Percentiles rank a stretch among this genome's conserved stretches.
These are phyloP conservation scores for Picea sitchensis DNA, from an alignment of 75 land plant species.

Conservation along the genomic window DNA sequence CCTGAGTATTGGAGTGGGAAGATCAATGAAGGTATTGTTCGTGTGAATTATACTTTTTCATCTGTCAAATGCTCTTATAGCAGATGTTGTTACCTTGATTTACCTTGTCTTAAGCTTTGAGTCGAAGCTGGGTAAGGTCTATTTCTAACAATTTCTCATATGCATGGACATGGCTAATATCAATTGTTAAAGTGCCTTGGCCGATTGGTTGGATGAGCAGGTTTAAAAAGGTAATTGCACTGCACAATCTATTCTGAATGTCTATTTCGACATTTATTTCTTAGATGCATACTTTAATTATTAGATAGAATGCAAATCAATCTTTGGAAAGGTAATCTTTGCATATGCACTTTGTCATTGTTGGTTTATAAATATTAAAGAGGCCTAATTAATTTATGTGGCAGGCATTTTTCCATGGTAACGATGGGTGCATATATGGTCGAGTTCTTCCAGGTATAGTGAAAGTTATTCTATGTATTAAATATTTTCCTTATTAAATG, in stretches of 20 bases:
- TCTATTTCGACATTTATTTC: not conserved
- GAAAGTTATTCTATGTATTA: not conserved
- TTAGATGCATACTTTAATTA: not conserved
- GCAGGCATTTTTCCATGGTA: slow-evolving; percentile 44
- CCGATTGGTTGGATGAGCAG: slow-evolving; percentile 43
- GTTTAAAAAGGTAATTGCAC: slow-evolving; percentile 45
- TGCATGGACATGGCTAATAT: not conserved
- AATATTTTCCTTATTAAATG: not conserved
- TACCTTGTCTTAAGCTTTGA: not conserved
- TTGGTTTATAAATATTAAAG: not conserved
- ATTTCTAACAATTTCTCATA: slow-evolving; percentile 2
- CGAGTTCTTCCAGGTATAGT: slow-evolving; percentile 34
- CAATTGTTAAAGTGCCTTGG: slow-evolving; percentile 29
- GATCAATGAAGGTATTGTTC: slow-evolving; percentile 52
- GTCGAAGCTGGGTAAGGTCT: not conserved
- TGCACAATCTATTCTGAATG: not conserved
- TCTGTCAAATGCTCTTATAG: not conserved
- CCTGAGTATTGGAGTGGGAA: slow-evolving; percentile 66
- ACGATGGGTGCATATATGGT: slow-evolving; percentile 53
- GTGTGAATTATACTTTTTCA: slow-evolving; percentile 7
- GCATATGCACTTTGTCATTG: not conserved
- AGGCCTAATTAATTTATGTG: slow-evolving; percentile 8
- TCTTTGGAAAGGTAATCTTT: not conserved
- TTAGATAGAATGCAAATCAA: not conserved
- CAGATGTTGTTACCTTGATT: slow-evolving; percentile 4